A percentile compares a stretch with the other conserved stretches of the same genome.
These are phyloP conservation scores for Blastomyces percursus DNA, from an alignment of 2,329 filamentous ascomycete genomes.

Conservation along the genomic window DNA sequence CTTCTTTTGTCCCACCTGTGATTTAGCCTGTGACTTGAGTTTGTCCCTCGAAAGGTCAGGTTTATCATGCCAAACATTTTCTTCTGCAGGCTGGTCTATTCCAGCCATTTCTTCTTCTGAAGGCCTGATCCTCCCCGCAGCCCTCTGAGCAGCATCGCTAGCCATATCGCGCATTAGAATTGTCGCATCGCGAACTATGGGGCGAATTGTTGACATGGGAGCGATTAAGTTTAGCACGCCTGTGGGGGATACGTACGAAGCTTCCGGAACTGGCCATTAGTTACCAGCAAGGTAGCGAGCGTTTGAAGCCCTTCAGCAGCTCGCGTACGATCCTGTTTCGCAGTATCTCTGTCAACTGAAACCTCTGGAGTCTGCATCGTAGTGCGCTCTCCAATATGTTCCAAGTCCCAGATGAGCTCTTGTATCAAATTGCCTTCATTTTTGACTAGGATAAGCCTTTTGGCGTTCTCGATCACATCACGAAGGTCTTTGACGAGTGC, in stretches of 20 bases:
- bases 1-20: slow-evolving; percentile 45
- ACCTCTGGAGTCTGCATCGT: slow-evolving; percentile 51
- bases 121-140: slow-evolving; percentile 64
- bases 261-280: slow-evolving; percentile 93
- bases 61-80: slow-evolving; percentile 87
- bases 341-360: slow-evolving; percentile 63
- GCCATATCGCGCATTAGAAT: slow-evolving; percentile 81
- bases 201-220: slow-evolving; percentile 14
- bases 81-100: slow-evolving; percentile 72
- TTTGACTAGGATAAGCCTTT: slow-evolving; percentile 77
- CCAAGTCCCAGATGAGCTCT: slow-evolving; percentile 93
- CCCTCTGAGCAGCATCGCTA: slow-evolving; percentile 74
- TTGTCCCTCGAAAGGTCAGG: slow-evolving; percentile 63
- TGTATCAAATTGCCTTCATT: slow-evolving; percentile 91
- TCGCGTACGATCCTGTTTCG: slow-evolving; percentile 72
- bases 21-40: slow-evolving; percentile 57
- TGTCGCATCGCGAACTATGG: slow-evolving; percentile 62
- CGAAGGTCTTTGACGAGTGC: slow-evolving; percentile 65
- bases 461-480: slow-evolving; percentile 72
- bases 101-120: slow-evolving; percentile 63
- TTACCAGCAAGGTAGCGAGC: slow-evolving; percentile 77
- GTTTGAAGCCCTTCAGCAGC: slow-evolving; percentile 77
- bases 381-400: slow-evolving; percentile 54
- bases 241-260: slow-evolving; percentile 50
- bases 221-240: background rate